Evolutionary conservation across 192 early-diverging fungal species (phyloP), one percentile per base, ranked within the genome.

Genomic region (Gaertneriomyces sp.): DNA sequence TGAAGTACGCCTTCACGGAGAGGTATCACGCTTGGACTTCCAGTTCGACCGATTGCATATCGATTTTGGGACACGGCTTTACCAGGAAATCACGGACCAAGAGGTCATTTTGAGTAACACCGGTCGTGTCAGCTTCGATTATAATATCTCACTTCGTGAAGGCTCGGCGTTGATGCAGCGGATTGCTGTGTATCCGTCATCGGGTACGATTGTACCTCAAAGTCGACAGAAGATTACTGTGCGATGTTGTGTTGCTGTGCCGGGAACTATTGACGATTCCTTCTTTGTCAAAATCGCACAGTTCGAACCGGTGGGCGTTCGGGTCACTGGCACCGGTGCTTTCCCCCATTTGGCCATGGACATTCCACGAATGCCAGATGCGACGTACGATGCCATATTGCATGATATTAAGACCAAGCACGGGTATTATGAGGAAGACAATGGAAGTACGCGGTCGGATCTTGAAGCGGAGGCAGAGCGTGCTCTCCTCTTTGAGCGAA

Each of bases 271-370:
- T 6, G 69, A 78, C 16, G 82, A 82, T n/a, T 51, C 42, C 20
- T 86, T 86, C 54, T 85, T 63, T 51, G 64, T 86, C 61, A 69
- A 80, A 66, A 71, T 86, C 12, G 82, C 78, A 17, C 55, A 83
- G 38, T 79, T 75, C 61, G 82, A 86, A 52, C 78, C 84, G 4
- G 58, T 79, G 12, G 52, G 61, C 19, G 72, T 85, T 42, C 47
- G 66, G 10, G 74, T 85, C 3, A 66, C 58, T 2, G 80, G 79
- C 7, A 42, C 33, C 60, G 75, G 77, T 20, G 59, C 70, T 14
- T 79, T 80, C 54, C 82, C 82, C 38, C 56, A 63, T 25, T 25
- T 79, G 19, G 44, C 45, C 38, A 38, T 82, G 14, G 61, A 58
- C 41, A 55, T 82, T 20, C 76, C 75, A 19, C 42, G 74, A 4